Percentiles rank a stretch among this genome's conserved stretches.
These are phyloP conservation scores for Schwanniomyces occidentalis DNA, from an alignment of 805 yeast species.

Conservation along the genomic window DNA sequence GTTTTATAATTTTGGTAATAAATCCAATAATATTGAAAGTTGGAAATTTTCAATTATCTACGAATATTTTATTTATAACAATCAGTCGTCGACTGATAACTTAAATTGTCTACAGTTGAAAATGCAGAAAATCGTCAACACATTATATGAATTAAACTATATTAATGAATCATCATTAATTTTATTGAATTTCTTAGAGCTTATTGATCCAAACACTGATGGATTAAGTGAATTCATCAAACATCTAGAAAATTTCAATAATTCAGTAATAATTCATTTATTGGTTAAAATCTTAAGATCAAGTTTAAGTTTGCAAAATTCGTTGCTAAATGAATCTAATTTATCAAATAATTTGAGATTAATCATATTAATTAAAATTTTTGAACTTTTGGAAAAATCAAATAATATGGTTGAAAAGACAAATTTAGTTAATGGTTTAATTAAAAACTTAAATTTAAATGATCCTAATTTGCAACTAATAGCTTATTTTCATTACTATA, in stretches of 20 bases:
- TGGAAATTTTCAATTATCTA: conserved; percentile 26
- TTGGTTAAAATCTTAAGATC: conserved; percentile 11
- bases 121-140: conserved; percentile 32
- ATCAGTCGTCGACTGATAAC: conserved; percentile 2
- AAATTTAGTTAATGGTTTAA: conserved; percentile 15
- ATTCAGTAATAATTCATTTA: conserved; percentile 18
- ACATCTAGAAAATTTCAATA: conserved; percentile 8
- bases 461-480: conserved; percentile 12
- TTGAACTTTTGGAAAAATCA: conserved; percentile 21
- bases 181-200: conserved; percentile 7
- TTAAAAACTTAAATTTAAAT: conserved; percentile 12
- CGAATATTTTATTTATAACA: conserved; percentile 23
- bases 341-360: conserved; percentile 15
- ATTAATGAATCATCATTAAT: conserved; percentile 6
- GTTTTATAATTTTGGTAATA: conserved; percentile 40
- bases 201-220: conserved; percentile 1
- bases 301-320: conserved; percentile 1
- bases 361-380: conserved; percentile 14
- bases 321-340: conserved; percentile 8
- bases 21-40: conserved; percentile 10
- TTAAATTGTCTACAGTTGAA: conserved; percentile 24
- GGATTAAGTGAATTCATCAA: not conserved
- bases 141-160: conserved; percentile 18
- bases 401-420: conserved; percentile 16
- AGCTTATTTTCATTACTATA: conserved; percentile 20